These are phyloP conservation scores for Zoysia japonica DNA, from an alignment of 176 grass and related monocot species.

Conservation along the genomic window DNA sequence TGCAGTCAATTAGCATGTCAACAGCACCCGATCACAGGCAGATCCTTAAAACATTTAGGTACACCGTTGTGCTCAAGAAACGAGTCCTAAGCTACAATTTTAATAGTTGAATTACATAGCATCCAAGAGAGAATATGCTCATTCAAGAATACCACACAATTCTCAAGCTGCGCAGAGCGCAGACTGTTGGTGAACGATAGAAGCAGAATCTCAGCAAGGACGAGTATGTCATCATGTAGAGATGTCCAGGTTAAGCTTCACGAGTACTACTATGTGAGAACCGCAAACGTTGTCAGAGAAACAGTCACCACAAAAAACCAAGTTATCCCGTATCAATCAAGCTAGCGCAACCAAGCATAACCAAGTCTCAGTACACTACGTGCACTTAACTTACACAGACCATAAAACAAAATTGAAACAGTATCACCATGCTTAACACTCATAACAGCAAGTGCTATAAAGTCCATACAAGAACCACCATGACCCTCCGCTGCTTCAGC, in stretches of 20 bases:
- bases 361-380: background rate
- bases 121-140: no score
- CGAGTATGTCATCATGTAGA: background rate
- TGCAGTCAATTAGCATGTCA: background rate
- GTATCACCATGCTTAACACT: constrained; percentile 1
- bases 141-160: no score
- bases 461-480: constrained; percentile 25
- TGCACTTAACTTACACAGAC: background rate
- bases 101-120: no score
- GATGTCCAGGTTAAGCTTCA: background rate
- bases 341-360: background rate
- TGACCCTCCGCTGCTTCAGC: constrained; percentile 32
- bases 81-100: background rate
- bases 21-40: background rate
- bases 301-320: background rate
- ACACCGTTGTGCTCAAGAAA: background rate
- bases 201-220: background rate
- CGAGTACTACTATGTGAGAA: background rate
- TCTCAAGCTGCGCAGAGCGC: no score
- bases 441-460: background rate
- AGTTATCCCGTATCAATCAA: background rate
- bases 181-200: background rate
- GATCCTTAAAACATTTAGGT: background rate
- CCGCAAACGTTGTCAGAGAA: background rate
- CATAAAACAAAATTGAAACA: constrained; percentile 13